Evolutionary conservation across 129 eudicot genomes (phyloP), one percentile per base, ranked within the genome.

Genomic region (Flaveria robusta): DNA sequence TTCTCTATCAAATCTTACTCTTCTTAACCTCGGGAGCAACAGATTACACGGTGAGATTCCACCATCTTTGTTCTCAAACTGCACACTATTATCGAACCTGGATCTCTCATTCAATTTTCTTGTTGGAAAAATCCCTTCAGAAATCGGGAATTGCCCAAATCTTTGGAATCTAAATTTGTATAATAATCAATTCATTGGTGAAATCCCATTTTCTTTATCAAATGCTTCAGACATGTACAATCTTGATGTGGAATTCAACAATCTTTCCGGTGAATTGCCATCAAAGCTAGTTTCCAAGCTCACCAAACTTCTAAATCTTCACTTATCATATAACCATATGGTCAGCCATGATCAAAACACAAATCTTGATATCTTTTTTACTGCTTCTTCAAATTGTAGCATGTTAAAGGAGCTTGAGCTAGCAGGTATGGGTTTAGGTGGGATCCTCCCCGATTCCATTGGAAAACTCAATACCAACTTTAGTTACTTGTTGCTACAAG

Each of bases 261-360:
- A 24, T 59, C 82, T 88, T 31, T 75, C 88, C 3, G 92, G 92
- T 29, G 90, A 85, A 68, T 67, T 88, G 45, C 92, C 92, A 47
- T 72, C 87, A 11, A 75, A 81, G 67, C 52, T 72, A 47, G 70
- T 83, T 9, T 42, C 82, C 27, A 79, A 75, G 72, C 83, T 88
- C 42, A 77, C 77, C n/a, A 31, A 79, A 4, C 81, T 88, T 46
- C 3, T 0, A 3, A 71, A 11, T 69, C 86, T 88, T 65, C 86
- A 88, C 66, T 81, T 85, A 72, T 88, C 92, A 9, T 71, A 83
- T 60, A 88, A 78, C 73, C 24, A 68, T 10, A 81, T 88, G 86
- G 55, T 79, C 18, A 85, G 92, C 65, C 92, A 85, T 76, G 83
- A 88, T 59, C 34, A 26, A 11, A 88, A 88, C 80, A 81, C 66